Evolutionary conservation across 768 basidiomycete genomes (phyloP).

Genomic region (Sporobolomyces roseus): DNA sequence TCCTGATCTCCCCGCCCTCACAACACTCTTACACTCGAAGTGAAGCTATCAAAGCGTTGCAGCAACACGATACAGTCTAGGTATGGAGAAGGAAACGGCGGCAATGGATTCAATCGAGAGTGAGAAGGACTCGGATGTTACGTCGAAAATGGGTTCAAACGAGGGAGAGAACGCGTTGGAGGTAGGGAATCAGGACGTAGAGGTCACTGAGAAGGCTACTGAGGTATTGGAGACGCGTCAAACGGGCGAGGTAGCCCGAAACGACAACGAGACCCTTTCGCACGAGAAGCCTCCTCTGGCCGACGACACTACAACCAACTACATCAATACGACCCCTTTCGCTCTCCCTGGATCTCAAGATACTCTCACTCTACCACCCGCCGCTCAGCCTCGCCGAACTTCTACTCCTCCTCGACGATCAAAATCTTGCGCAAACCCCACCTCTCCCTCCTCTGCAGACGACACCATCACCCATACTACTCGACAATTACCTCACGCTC

Average conservation of each 20-base stretch:
- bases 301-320: too few relatives aligned
- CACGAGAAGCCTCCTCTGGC: too few relatives aligned
- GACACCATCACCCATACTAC: not conserved
- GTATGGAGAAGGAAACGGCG: too few relatives aligned
- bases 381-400: not conserved
- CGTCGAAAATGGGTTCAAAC: too few relatives aligned
- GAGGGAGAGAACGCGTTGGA: too few relatives aligned
- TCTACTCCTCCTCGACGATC: not conserved
- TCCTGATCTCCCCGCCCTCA: too few relatives aligned
- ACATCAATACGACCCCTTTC: not conserved
- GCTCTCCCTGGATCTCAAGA: not conserved
- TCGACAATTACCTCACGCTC: not conserved
- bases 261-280: too few relatives aligned
- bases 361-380: not conserved
- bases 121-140: too few relatives aligned
- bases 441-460: not conserved
- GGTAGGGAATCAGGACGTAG: not conserved
- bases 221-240: not conserved
- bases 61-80: too few relatives aligned
- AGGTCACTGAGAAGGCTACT: not conserved
- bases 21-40: too few relatives aligned
- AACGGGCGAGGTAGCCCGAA: not conserved
- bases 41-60: too few relatives aligned
- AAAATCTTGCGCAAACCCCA: not conserved
- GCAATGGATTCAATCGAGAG: too few relatives aligned